These are phyloP conservation scores for Clonostachys sp. DNA, from an alignment of 2,329 filamentous ascomycete genomes.

Conservation along the genomic window DNA sequence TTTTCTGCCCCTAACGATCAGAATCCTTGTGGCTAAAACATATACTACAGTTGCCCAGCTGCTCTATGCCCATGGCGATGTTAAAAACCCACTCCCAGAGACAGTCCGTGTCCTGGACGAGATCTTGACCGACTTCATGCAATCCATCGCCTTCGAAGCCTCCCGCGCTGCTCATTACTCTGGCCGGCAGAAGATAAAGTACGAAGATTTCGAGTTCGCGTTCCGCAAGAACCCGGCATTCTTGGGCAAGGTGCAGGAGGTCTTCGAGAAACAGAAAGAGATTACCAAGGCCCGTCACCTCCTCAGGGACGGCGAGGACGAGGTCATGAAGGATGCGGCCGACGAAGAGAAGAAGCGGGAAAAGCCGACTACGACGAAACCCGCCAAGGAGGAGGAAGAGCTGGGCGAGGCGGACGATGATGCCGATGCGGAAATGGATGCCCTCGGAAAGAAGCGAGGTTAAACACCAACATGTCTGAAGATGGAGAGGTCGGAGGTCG, in stretches of 20 bases:
- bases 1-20: neutral
- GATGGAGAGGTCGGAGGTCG: too few species aligned
- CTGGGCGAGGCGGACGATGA: slow-evolving; percentile 49
- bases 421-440: slow-evolving; percentile 32
- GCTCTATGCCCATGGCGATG: slow-evolving; percentile 78
- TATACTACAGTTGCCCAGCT: slow-evolving; percentile 59
- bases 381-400: slow-evolving; percentile 34
- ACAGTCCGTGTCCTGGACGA: slow-evolving; percentile 88
- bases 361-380: slow-evolving; percentile 11
- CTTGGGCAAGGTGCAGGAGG: slow-evolving; percentile 83
- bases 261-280: slow-evolving; percentile 82
- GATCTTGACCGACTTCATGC: slow-evolving; percentile 94
- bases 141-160: slow-evolving; percentile 87
- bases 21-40: neutral
- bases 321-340: slow-evolving; percentile 51
- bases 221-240: slow-evolving; percentile 81
- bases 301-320: slow-evolving; percentile 64
- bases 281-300: slow-evolving; percentile 80
- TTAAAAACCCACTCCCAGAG: slow-evolving; percentile 70
- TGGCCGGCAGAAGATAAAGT: slow-evolving; percentile 93
- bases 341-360: slow-evolving; percentile 34
- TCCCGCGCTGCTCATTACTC: slow-evolving; percentile 81
- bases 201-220: slow-evolving; percentile 96
- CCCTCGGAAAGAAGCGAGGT: slow-evolving; percentile 30
- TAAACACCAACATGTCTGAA: neutral